Base-by-base conservation (phyloP, 352 stramenopile genomes). In the Pythium apleroticum region DNA sequence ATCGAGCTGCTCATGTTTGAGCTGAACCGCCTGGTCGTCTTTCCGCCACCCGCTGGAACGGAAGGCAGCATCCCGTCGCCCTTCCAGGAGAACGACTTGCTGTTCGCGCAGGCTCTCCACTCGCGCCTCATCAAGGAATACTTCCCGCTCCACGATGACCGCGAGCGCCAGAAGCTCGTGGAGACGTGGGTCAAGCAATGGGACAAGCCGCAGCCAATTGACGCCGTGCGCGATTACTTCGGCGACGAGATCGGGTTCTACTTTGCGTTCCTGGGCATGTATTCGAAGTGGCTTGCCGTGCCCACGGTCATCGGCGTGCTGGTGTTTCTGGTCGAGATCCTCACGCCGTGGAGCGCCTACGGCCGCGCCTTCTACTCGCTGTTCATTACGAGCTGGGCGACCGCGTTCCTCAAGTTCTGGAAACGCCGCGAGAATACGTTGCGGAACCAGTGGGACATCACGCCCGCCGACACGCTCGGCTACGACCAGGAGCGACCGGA, bases 231-330 rank as follows among this genome's bases (percentile, higher is more conserved):
- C 31, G 81, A 84, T 48, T 95, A 95, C 54, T 95, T 92, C 71
- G 86, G 86, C 33, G 80, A 93, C 39, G 86, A 95, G 64, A 85
- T 99, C 54, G 95, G 95, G 0, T 98, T 99, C 63, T 99, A 99
- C 78, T 99, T 99, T 78, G 91, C 95, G 10, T 99, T 98, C 73
- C 72, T 99, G 6, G 93, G 97, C 37, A 96, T 97, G 80, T 98
- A 97, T 73, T 97, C 95, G 22, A 85, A 89, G 55, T 98, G 97
- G 83, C 80, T 99, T 9, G 69, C 98, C 7, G 87, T 90, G 14
- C 88, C 97, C 14, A 90, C 92, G 28, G 66, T 91, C 10, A 64
- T 98, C 30, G 96, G 96, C 4, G 53, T 93, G 33, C 25, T 97
- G 19, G 91, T 98, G 22, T 96, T 98, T 63, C 71, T 98, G 11